Percentiles rank a stretch among this genome's conserved stretches.
phyloP scores from a whole-genome alignment of 2,329 filamentous ascomycete species.

The Alternaria triticimaculans region DNA sequence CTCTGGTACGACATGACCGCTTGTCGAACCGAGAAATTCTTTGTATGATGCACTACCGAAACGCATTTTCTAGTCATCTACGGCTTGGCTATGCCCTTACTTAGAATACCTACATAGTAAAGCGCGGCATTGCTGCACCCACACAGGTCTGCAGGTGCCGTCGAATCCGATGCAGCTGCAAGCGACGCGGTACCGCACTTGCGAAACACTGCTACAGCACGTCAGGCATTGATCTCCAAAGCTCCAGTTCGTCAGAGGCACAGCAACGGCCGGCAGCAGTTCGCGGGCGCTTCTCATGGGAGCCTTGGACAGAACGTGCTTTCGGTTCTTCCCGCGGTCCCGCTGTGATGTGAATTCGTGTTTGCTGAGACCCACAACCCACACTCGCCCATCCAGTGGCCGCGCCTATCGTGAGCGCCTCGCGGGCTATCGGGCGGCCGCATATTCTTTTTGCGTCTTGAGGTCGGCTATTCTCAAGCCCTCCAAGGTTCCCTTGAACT shows the following conservation, averaged over 20 bases:
- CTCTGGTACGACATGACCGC: constrained; percentile 11
- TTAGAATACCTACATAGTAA: constrained; percentile 17
- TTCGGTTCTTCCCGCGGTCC: constrained; percentile 20
- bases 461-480: constrained; percentile 9
- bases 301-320: constrained; percentile 19
- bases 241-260: constrained; percentile 9
- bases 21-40: background rate
- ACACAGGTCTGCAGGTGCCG: constrained; percentile 5
- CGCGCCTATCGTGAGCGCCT: constrained; percentile 26
- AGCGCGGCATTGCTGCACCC: constrained; percentile 5
- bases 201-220: background rate
- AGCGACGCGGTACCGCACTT: background rate
- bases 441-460: constrained; percentile 3
- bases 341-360: constrained; percentile 9
- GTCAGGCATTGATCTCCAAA: background rate
- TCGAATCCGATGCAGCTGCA: constrained; percentile 3
- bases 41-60: constrained; percentile 3
- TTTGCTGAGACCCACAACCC: constrained; percentile 21
- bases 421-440: constrained; percentile 12
- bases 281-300: constrained; percentile 25
- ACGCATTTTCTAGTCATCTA: constrained; percentile 6
- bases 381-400: constrained; percentile 16
- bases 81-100: constrained; percentile 20
- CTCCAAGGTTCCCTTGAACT: background rate
- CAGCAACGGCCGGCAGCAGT: constrained; percentile 17